These are phyloP conservation scores for Cymbidium sinense DNA, from an alignment of 106 monocot species.

Conservation along the genomic window DNA sequence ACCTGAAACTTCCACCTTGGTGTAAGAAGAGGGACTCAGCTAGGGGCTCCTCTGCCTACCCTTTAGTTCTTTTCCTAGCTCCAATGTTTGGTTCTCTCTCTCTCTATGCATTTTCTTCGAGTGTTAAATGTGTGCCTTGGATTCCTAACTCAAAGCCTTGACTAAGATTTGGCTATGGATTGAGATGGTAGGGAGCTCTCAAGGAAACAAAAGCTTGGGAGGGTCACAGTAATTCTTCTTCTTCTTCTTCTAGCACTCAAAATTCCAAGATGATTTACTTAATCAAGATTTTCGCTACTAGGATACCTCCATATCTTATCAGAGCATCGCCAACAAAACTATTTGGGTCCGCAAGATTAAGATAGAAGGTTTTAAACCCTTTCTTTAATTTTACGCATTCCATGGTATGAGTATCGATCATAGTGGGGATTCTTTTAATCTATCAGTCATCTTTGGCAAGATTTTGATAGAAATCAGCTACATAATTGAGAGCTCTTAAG, in stretches of 20 bases:
- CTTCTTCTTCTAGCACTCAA: neutral
- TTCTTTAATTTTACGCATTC: too few relatives aligned
- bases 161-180: conserved; percentile 78
- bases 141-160: conserved; percentile 12
- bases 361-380: too few relatives aligned
- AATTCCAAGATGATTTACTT: too few relatives aligned
- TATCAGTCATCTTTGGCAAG: too few relatives aligned
- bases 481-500: too few relatives aligned
- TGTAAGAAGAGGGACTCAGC: conserved; percentile 8
- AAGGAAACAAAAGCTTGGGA: conserved; percentile 70
- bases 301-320: too few relatives aligned
- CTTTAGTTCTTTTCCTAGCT: conserved; percentile 2
- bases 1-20: neutral
- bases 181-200: conserved; percentile 90
- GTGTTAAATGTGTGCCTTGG: neutral
- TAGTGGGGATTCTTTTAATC: too few relatives aligned
- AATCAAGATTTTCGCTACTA: too few relatives aligned
- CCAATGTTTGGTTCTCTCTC: conserved; percentile 3
- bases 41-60: neutral
- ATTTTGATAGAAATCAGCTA: too few relatives aligned
- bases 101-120: neutral
- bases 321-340: too few relatives aligned
- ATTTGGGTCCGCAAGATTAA: too few relatives aligned
- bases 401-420: too few relatives aligned
- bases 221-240: conserved; percentile 49